Conservation (phyloP, 768 basidiomycete genomes). For the Russula lepida region DNA sequence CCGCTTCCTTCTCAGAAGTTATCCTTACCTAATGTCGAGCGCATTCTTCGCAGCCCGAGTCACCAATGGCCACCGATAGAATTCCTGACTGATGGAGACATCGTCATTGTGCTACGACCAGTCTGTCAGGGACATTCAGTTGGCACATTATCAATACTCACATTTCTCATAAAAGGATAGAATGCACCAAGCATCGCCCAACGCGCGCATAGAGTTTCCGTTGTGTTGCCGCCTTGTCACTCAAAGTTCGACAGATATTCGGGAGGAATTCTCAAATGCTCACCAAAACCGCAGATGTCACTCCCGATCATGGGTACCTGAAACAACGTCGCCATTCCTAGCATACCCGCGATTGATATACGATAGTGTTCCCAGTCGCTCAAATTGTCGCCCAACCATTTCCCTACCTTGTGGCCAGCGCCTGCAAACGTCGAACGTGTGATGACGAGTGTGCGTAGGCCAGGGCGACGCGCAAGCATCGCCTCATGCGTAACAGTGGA, state of each 20-base stretch:
- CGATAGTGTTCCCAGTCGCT: constrained; percentile 53
- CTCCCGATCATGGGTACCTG: constrained; percentile 71
- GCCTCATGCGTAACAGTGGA: constrained; percentile 51
- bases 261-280: constrained; percentile 17
- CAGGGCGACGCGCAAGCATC: constrained; percentile 55
- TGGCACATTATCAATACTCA: constrained; percentile 26
- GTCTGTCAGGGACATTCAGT: constrained; percentile 8
- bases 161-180: constrained; percentile 74
- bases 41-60: constrained; percentile 52
- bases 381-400: constrained; percentile 67
- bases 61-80: constrained; percentile 54
- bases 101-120: constrained; percentile 44
- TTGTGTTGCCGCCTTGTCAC: constrained; percentile 44
- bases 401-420: constrained; percentile 57
- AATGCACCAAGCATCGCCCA: constrained; percentile 76
- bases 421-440: constrained; percentile 70
- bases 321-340: constrained; percentile 56
- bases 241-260: not conserved
- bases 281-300: constrained; percentile 64
- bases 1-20: not conserved
- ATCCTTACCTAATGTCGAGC: constrained; percentile 48
- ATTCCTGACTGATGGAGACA: constrained; percentile 50
- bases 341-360: constrained; percentile 52
- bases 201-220: constrained; percentile 60
- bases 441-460: constrained; percentile 52